Base-by-base conservation (phyloP, 192 early-diverging fungal genomes). In the Pilobolus umbonatus region DNA sequence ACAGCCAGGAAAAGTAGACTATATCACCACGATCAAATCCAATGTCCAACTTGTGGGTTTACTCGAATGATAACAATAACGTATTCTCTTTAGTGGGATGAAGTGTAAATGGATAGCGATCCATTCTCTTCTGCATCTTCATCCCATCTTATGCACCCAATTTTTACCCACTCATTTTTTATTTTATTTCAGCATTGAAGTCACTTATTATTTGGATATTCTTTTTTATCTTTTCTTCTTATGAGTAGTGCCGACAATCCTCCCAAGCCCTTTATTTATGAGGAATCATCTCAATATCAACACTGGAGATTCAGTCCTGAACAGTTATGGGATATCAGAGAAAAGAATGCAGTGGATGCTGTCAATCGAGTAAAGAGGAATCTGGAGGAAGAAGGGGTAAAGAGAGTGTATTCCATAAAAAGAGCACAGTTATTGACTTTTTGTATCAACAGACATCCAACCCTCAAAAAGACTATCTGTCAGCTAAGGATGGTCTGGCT, bases 251-350 rank as follows among this genome's bases (percentile, higher is more conserved):
- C 14, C 19, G 39, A 42, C 39, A 42, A 42, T 42, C 39, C 14
- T 2, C 39, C 39, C 14, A 54, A 54, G 15, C 52, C 52, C 7
- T 46, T 39, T 59, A 60, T 89, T 1, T 89, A 76, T 53, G 78
- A 88, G 54, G 82, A 89, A 59, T 76, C 83, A 8, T 84, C 88
- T 26, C 88, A 90, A 54, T 90, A 75, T 63, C 80, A 75, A 32
- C 78, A 90, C 56, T 90, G 88, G 88, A 69, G 83, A 26, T 88
- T 84, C 34, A 82, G 78, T 31, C 75, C 78, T 36, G 45, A 36
- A 21, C 67, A 76, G 0, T 55, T 90, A 34, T 71, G 74, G 31
- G 73, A 80, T 22, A 75, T 85, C 34, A 81, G 88, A 19, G 67
- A 61, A 31, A 75, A 74, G 22, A 79, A 79, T 52, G 85, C 86